Conservation (phyloP, 2,329 filamentous ascomycete genomes). For the Akanthomyces muscarius region DNA sequence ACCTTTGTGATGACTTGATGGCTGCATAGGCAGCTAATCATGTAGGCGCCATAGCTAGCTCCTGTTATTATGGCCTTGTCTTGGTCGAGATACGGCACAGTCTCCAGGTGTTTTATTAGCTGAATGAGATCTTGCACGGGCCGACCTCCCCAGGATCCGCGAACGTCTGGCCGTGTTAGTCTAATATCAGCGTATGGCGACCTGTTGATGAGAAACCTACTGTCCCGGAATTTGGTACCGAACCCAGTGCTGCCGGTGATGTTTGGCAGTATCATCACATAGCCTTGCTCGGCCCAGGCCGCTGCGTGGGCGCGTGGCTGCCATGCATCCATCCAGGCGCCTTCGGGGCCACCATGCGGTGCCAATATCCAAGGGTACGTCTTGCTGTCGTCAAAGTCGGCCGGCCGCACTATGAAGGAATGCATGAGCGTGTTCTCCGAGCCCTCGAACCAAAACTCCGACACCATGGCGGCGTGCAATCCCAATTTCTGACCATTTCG, state of each 20-base stretch:
- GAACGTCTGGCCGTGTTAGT: constrained; percentile 41
- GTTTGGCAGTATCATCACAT: constrained; percentile 56
- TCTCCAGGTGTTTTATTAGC: constrained; percentile 48
- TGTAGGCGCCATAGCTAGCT: constrained; percentile 55
- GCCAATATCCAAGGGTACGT: constrained; percentile 37
- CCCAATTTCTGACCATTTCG: constrained; percentile 31
- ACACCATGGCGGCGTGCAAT: constrained; percentile 34
- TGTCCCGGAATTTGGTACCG: constrained; percentile 37
- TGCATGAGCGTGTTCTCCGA: constrained; percentile 34
- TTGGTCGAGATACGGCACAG: constrained; percentile 51
- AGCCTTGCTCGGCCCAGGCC: constrained; percentile 58
- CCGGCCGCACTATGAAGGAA: constrained; percentile 37
- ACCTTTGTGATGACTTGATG: constrained; percentile 47
- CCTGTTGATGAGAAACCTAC: constrained; percentile 22
- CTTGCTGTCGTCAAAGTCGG: constrained; percentile 32
- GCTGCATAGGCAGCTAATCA: constrained; percentile 57
- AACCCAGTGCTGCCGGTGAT: constrained; percentile 56
- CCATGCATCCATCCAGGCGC: constrained; percentile 52
- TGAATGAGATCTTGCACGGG: constrained; percentile 54
- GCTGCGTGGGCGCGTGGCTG: constrained; percentile 48
- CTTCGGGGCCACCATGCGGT: constrained; percentile 40
- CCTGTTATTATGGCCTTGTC: constrained; percentile 49
- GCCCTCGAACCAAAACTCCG: constrained; percentile 40
- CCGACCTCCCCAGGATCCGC: constrained; percentile 48
- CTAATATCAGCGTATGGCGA: constrained; percentile 16